Evolutionary conservation across 176 grass and related monocot species (phyloP).

Genomic region (Hordeum vulgare): MorexV3_pseudomolecules_assembly NC_058523.1:30863671-30864170

Average conservation of each 20-base stretch:
- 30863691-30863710: background rate
- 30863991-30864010: conserved; percentile 7
- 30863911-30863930: conserved; percentile 80
- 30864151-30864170: background rate
- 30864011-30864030: background rate
- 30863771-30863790: too few relatives aligned
- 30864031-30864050: background rate
- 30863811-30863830: conserved; percentile 43
- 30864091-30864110: background rate
- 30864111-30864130: background rate
- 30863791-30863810: too few relatives aligned
- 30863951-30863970: conserved; percentile 58
- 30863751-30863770: background rate
- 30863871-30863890: conserved; percentile 74
- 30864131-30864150: background rate
- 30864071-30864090: background rate
- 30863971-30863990: conserved; percentile 70
- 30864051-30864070: background rate
- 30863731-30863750: background rate
- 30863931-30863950: conserved; percentile 74
- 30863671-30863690: background rate
- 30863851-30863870: conserved; percentile 69
- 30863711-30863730: background rate
- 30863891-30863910: conserved; percentile 71
- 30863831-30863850: conserved; percentile 75